Evolutionary conservation across 129 eudicot species (phyloP).

Genomic region (Lactuca saligna): DNA sequence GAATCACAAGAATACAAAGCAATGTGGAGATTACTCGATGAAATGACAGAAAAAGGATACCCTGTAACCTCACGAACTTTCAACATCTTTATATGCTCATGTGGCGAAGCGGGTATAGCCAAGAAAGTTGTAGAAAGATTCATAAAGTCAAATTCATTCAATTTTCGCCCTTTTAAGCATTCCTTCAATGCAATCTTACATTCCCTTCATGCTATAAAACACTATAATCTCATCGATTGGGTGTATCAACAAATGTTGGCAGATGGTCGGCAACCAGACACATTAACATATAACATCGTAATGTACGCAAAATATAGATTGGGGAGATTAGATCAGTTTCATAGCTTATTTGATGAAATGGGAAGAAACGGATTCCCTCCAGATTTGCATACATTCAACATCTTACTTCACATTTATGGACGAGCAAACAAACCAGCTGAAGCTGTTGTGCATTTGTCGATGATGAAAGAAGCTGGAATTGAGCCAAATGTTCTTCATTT

Average conservation of each 20-base stretch:
- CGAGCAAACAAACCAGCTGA: constrained; percentile 74
- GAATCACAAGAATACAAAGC: constrained; percentile 72
- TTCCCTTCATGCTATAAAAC: constrained; percentile 61
- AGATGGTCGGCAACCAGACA: constrained; percentile 63
- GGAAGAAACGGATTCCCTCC: constrained; percentile 67
- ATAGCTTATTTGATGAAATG: constrained; percentile 81
- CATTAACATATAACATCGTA: constrained; percentile 69
- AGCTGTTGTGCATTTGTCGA: constrained; percentile 67
- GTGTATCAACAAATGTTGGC: constrained; percentile 81
- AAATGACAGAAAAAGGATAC: constrained; percentile 85
- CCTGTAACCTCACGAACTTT: constrained; percentile 80
- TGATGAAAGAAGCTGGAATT: constrained; percentile 77
- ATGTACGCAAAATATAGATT: constrained; percentile 69
- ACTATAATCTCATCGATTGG: constrained; percentile 79
- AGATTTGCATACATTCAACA: constrained; percentile 75
- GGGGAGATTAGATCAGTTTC: constrained; percentile 70
- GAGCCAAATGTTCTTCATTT: constrained; percentile 78
- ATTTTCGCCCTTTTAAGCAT: constrained; percentile 74
- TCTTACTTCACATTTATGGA: constrained; percentile 81
- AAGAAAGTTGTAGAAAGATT: constrained; percentile 81
- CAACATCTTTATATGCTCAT: constrained; percentile 72
- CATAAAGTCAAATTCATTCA: constrained; percentile 64
- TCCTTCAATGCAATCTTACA: constrained; percentile 77
- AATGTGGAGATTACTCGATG: constrained; percentile 90
- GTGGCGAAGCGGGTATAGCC: constrained; percentile 78